Evolutionary conservation across 306 rosid genomes (phyloP).

Genomic region (Rubus idaeus): DNA sequence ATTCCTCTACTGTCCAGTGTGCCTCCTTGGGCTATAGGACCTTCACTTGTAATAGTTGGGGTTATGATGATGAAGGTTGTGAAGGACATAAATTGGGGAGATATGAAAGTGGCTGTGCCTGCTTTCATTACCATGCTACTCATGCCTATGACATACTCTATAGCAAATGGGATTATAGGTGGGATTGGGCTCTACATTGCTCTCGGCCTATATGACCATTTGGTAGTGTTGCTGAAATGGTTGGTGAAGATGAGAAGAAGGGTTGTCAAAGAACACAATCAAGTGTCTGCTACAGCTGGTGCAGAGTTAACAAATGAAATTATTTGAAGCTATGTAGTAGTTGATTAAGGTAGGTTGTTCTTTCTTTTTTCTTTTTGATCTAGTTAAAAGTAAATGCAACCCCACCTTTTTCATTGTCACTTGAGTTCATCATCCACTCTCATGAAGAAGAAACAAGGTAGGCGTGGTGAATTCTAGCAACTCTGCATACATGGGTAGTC

Average conservation of each 20-base stretch:
- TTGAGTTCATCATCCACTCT: background rate
- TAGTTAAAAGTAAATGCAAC: background rate
- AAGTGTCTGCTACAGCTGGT: slow-evolving; percentile 66
- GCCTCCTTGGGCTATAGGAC: slow-evolving; percentile 96
- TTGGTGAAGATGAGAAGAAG: slow-evolving; percentile 53
- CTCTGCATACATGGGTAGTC: background rate
- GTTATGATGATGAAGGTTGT: slow-evolving; percentile 95
- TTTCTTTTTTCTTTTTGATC: background rate
- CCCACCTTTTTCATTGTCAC: background rate
- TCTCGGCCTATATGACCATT: slow-evolving; percentile 58
- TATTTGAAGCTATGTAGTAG: slow-evolving; percentile 28
- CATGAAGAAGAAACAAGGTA: background rate
- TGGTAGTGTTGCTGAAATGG: slow-evolving; percentile 43
- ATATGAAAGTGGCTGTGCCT: slow-evolving; percentile 66
- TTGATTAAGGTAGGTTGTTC: background rate
- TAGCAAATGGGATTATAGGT: slow-evolving; percentile 78
- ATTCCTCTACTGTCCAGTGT: slow-evolving; percentile 76
- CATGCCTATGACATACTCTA: slow-evolving; percentile 92
- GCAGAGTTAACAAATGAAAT: slow-evolving; percentile 47
- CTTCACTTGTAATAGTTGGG: slow-evolving; percentile 90
- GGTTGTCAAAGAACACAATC: slow-evolving; percentile 70
- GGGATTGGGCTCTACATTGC: slow-evolving; percentile 78
- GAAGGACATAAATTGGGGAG: slow-evolving; percentile 78
- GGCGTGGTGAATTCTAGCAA: background rate
- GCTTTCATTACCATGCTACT: slow-evolving; percentile 77